Evolutionary conservation across 805 yeast species (phyloP).

Genomic region (Ogataea siamensis): DNA sequence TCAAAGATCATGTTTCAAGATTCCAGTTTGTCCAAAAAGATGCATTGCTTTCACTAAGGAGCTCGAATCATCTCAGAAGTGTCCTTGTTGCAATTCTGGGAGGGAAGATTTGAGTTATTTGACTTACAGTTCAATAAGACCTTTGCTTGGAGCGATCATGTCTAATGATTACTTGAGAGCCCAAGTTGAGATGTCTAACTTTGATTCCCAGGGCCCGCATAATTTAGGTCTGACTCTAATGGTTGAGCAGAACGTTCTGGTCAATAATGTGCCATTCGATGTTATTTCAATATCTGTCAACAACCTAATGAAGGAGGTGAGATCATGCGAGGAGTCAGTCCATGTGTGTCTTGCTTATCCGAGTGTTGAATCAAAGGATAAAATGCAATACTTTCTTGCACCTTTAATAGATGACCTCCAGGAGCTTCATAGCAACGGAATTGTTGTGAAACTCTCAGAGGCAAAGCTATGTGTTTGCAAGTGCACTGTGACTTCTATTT

Average conservation of each 20-base stretch:
- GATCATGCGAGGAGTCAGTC: constrained; percentile 15
- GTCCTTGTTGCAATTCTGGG: constrained; percentile 12
- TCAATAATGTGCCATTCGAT: constrained; percentile 7
- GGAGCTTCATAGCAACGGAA: constrained; percentile 13
- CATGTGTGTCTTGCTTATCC: constrained; percentile 16
- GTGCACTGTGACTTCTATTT: constrained; percentile 9
- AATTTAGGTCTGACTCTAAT: constrained; percentile 10
- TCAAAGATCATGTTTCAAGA: constrained; percentile 8
- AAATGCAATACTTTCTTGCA: constrained; percentile 14
- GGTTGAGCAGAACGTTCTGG: constrained; percentile 8
- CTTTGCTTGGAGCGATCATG: constrained; percentile 14
- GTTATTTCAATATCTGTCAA: constrained; percentile 13
- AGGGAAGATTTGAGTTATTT: constrained; percentile 11
- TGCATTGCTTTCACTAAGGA: constrained; percentile 20
- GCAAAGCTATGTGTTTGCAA: neutral
- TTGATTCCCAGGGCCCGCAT: neutral
- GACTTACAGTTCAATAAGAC: constrained; percentile 15
- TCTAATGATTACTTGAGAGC: constrained; percentile 15
- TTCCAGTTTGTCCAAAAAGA: constrained; percentile 12
- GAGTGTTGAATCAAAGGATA: constrained; percentile 7
- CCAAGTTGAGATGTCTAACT: constrained; percentile 11
- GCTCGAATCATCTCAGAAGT: neutral
- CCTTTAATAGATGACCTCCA: constrained; percentile 17
- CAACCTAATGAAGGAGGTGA: constrained; percentile 8
- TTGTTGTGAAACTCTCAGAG: constrained; percentile 3